phyloP scores from a whole-genome alignment of 2,329 filamentous ascomycete genomes.

The Hymenoscyphus albidus region DNA sequence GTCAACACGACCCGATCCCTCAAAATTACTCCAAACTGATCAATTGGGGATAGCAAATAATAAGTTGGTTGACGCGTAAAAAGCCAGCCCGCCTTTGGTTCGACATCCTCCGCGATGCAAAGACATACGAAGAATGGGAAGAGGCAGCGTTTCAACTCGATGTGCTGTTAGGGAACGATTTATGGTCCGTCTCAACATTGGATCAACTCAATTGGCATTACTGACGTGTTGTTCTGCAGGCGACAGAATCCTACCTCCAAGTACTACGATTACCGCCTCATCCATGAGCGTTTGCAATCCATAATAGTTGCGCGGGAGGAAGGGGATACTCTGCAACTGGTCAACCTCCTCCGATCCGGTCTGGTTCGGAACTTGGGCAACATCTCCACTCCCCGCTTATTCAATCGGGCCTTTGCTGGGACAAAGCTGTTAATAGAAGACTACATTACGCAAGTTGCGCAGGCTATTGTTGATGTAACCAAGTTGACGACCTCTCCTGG shows the following conservation, averaged over 20 bases:
- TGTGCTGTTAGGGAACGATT: conserved; percentile 71
- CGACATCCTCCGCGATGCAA: conserved; percentile 60
- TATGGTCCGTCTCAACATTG: conserved; percentile 55
- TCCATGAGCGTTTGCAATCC: conserved; percentile 69
- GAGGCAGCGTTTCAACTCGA: conserved; percentile 81
- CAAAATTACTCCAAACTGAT: conserved; percentile 9
- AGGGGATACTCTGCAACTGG: conserved; percentile 68
- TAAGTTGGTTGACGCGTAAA: conserved; percentile 63
- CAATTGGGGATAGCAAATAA: conserved; percentile 54
- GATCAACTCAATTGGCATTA: not conserved
- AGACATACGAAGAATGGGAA: conserved; percentile 81
- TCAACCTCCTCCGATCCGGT: conserved; percentile 76
- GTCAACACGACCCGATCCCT: conserved; percentile 17
- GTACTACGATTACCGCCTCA: conserved; percentile 83
- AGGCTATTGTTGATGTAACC: conserved; percentile 74
- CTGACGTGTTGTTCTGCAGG: conserved; percentile 45
- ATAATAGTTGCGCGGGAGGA: conserved; percentile 66
- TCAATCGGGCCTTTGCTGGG: conserved; percentile 79
- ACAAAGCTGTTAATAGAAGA: conserved; percentile 90
- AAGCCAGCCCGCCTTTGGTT: conserved; percentile 63
- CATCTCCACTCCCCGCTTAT: conserved; percentile 76
- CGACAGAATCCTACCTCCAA: conserved; percentile 76
- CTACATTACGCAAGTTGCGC: conserved; percentile 81
- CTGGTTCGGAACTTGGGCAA: conserved; percentile 85
- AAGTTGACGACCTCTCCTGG: conserved; percentile 55